These are phyloP conservation scores for Stagonosporopsis rhizophila DNA, from an alignment of 2,329 filamentous ascomycete species.

Conservation along the genomic window DNA sequence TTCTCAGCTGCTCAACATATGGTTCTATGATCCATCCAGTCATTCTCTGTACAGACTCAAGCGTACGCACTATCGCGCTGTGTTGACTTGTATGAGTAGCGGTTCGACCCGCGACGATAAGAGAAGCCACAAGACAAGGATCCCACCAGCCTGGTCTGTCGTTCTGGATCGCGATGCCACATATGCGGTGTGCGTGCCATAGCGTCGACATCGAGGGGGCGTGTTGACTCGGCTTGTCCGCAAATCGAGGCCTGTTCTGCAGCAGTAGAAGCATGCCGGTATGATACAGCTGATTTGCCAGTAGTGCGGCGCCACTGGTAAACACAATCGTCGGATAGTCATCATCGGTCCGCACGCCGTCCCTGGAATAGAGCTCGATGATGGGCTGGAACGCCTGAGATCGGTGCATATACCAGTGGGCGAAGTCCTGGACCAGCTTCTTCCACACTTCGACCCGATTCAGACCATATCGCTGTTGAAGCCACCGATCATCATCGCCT, in stretches of 20 bases:
- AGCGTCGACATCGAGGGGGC: constrained; percentile 52
- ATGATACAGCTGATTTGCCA: constrained; percentile 64
- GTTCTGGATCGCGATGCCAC: constrained; percentile 59
- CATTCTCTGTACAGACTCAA: constrained; percentile 49
- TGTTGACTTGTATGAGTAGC: constrained; percentile 61
- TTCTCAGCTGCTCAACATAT: constrained; percentile 22
- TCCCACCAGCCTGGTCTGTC: constrained; percentile 58
- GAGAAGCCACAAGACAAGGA: constrained; percentile 55
- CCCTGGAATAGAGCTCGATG: constrained; percentile 39
- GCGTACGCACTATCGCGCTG: constrained; percentile 49
- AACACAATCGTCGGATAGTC: constrained; percentile 56
- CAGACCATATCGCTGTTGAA: constrained; percentile 27
- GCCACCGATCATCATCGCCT: constrained; percentile 30
- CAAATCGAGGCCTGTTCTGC: constrained; percentile 58
- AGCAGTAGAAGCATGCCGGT: constrained; percentile 62
- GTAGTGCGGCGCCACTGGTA: constrained; percentile 53
- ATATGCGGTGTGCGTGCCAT: constrained; percentile 60
- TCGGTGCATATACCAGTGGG: constrained; percentile 31
- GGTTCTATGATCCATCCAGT: constrained; percentile 53
- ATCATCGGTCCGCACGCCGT: constrained; percentile 28
- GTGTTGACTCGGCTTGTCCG: constrained; percentile 41
- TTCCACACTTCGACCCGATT: constrained; percentile 33
- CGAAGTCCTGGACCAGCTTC: constrained; percentile 22
- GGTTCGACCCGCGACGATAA: constrained; percentile 54
- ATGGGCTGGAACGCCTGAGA: constrained; percentile 38